Evolutionary conservation across 2,329 filamentous ascomycete species (phyloP).

Genomic region (Pyrenophora seminiperda): DNA sequence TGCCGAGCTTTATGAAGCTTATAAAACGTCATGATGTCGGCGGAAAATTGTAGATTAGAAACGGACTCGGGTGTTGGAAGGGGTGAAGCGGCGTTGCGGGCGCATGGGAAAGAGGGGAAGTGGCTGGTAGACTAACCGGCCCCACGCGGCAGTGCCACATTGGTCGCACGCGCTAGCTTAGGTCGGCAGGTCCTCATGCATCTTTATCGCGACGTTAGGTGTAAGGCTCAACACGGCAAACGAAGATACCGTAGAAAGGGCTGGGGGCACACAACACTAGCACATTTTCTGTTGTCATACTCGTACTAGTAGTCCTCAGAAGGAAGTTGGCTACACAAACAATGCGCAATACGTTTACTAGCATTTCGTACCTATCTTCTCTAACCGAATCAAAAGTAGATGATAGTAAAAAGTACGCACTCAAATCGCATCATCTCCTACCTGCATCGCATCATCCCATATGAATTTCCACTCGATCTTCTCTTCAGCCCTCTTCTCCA

Average conservation of each 20-base stretch:
- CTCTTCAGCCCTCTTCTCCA: slow-evolving; percentile 12
- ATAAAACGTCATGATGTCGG: slow-evolving; percentile 25
- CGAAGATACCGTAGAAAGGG: no score
- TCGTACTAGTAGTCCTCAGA: no score
- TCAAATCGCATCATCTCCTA: background rate
- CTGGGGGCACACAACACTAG: no score
- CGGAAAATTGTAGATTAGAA: background rate
- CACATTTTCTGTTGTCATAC: no score
- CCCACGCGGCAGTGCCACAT: background rate
- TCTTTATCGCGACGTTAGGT: slow-evolving; percentile 1
- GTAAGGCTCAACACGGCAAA: background rate
- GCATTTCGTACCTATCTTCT: no score
- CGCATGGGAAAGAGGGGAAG: slow-evolving; percentile 12
- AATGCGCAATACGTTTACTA: no score
- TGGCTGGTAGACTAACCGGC: background rate
- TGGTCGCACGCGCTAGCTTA: slow-evolving; percentile 3
- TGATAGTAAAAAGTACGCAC: no score
- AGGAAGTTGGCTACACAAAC: no score
- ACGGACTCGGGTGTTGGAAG: background rate
- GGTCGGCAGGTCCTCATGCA: background rate
- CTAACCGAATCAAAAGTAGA: no score
- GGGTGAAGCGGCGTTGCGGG: background rate
- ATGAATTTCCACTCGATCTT: slow-evolving; percentile 28
- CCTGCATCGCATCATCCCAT: slow-evolving; percentile 13
- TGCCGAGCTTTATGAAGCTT: slow-evolving; percentile 20